These are phyloP conservation scores for Physcomitrellopsis africana DNA, from an alignment of 225 moss, liverwort and hornwort genomes.

Conservation along the genomic window DNA sequence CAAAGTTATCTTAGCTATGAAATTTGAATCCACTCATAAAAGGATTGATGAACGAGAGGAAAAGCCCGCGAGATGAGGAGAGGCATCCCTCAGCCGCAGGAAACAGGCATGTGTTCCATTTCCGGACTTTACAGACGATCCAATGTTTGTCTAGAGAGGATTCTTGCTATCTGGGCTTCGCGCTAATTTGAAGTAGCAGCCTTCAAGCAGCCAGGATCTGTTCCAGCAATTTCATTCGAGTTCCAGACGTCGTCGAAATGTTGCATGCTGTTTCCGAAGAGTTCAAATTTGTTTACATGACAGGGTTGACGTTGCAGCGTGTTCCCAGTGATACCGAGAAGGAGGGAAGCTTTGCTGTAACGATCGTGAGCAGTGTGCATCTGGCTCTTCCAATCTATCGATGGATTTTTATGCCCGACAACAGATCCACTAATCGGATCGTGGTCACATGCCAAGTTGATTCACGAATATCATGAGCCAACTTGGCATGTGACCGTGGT, in stretches of 20 bases:
- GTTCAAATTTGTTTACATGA: background rate
- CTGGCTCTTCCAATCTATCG: conserved; percentile 10
- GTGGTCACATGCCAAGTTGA: background rate
- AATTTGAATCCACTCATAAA: too few relatives aligned
- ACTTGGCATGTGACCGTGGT: conserved; percentile 5
- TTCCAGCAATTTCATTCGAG: too few relatives aligned
- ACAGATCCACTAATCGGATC: conserved; percentile 11
- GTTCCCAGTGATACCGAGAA: background rate
- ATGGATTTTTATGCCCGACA: background rate
- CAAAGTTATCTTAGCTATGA: too few relatives aligned
- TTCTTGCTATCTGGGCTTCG: background rate
- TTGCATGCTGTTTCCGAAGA: background rate
- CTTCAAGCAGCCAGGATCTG: too few relatives aligned
- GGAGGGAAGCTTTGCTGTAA: background rate
- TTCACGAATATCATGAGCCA: conserved; percentile 16
- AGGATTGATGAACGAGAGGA: background rate
- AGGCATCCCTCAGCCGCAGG: conserved; percentile 1
- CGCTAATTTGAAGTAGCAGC: background rate
- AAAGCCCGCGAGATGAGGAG: background rate
- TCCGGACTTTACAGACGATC: background rate
- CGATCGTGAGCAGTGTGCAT: conserved; percentile 16
- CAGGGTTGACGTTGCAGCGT: background rate
- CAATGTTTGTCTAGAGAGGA: background rate
- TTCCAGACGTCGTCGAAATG: background rate
- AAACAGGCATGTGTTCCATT: background rate